These are phyloP conservation scores for Phytophthora macrochlamydospora DNA, from an alignment of 352 stramenopile species.

Conservation along the genomic window DNA sequence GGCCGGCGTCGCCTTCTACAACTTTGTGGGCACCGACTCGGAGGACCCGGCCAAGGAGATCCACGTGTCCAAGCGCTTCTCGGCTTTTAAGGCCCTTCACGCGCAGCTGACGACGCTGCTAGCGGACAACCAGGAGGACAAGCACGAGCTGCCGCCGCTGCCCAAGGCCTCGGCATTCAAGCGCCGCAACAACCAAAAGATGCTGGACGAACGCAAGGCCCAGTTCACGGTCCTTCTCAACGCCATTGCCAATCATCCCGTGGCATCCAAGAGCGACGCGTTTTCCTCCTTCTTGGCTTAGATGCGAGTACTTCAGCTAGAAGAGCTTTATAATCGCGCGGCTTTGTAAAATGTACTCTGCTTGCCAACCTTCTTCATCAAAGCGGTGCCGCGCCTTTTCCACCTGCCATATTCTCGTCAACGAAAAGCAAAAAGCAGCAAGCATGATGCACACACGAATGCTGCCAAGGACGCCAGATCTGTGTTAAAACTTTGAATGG, in stretches of 20 bases:
- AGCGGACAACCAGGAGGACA: constrained; percentile 46
- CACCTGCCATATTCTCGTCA: neutral
- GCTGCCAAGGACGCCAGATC: too few relatives aligned
- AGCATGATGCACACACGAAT: too few relatives aligned
- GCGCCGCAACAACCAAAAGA: constrained; percentile 55
- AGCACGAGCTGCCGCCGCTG: constrained; percentile 54
- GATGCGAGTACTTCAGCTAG: constrained; percentile 13
- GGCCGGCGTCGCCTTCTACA: constrained; percentile 50
- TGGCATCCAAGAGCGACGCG: constrained; percentile 47
- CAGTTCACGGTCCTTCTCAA: constrained; percentile 68
- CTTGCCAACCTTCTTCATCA: neutral
- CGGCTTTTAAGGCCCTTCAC: constrained; percentile 74
- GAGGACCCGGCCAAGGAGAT: constrained; percentile 55
- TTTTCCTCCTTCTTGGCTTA: constrained; percentile 61
- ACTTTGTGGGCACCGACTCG: constrained; percentile 45
- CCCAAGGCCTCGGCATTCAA: constrained; percentile 55
- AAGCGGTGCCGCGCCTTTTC: neutral
- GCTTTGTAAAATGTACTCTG: constrained; percentile 31
- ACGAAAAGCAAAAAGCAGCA: neutral
- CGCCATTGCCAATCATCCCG: constrained; percentile 51
- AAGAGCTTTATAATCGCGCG: constrained; percentile 16
- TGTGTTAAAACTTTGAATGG: too few relatives aligned
- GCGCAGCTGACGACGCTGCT: constrained; percentile 50
- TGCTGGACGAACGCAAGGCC: constrained; percentile 62
- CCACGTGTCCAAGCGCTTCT: constrained; percentile 73